These are phyloP conservation scores for Globisporangium takayamanum DNA, from an alignment of 352 stramenopile species.

Conservation along the genomic window DNA sequence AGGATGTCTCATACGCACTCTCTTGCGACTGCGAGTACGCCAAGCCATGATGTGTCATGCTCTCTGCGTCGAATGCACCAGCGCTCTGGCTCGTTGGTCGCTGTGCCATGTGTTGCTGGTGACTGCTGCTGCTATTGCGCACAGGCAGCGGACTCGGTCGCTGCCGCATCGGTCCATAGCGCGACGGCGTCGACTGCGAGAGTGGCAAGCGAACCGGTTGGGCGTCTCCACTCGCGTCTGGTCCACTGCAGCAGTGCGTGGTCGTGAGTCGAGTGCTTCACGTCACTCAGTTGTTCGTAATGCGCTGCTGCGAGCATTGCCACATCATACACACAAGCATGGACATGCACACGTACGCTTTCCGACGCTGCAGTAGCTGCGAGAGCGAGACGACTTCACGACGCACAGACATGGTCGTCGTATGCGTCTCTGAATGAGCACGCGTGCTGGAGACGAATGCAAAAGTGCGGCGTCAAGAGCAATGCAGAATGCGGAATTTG, in stretches of 20 bases:
- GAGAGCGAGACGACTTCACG: slow-evolving; percentile 69
- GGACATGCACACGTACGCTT: slow-evolving; percentile 16
- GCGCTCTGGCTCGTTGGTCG: slow-evolving; percentile 4
- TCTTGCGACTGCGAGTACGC: slow-evolving; percentile 14
- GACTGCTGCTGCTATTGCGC: neutral
- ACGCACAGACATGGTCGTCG: slow-evolving; percentile 43
- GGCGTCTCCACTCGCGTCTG: slow-evolving; percentile 1
- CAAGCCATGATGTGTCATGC: neutral
- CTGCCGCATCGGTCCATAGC: slow-evolving; percentile 9
- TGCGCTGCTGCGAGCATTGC: slow-evolving; percentile 6
- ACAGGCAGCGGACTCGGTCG: slow-evolving; percentile 6
- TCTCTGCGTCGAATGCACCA: slow-evolving; percentile 7
- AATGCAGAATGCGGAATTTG: neutral
- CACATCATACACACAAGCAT: slow-evolving; percentile 1
- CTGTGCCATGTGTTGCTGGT: neutral
- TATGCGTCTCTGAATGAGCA: neutral
- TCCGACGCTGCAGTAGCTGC: slow-evolving; percentile 56
- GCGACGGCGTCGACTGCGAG: slow-evolving; percentile 10
- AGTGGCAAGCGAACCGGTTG: slow-evolving; percentile 1
- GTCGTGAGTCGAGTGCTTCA: no score
- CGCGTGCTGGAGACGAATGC: neutral
- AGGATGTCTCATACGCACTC: neutral
- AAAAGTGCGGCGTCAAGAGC: slow-evolving; percentile 5
- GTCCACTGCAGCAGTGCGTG: slow-evolving; percentile 4
- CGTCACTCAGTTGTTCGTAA: no score